Percentiles rank a stretch among this genome's conserved stretches.
Evolutionary conservation across 2,329 filamentous ascomycete species (phyloP).

Genomic region (Blastomyces gilchristii): DNA sequence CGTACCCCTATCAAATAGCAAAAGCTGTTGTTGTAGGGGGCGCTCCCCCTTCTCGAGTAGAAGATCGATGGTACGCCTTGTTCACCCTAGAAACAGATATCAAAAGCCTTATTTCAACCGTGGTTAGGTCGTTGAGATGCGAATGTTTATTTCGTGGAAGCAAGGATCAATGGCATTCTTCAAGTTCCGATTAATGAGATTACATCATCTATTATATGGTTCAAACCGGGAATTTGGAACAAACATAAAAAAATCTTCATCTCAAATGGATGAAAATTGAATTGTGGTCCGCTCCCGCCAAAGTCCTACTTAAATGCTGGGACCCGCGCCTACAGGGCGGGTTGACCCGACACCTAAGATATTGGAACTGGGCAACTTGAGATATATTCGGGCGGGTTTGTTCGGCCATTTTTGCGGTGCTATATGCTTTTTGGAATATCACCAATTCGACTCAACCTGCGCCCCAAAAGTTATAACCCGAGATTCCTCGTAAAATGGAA

Average conservation of each 20-base stretch:
- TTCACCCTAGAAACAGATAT: neutral
- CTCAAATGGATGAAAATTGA: neutral
- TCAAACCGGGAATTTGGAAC: neutral
- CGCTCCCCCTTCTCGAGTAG: neutral
- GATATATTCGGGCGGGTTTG: neutral
- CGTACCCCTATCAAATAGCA: neutral
- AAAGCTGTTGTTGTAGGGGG: no score
- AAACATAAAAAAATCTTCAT: neutral
- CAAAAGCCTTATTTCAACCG: neutral
- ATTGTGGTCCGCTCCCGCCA: neutral
- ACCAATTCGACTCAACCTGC: neutral
- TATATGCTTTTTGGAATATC: neutral
- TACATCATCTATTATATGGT: neutral
- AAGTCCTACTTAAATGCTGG: neutral
- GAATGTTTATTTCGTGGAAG: neutral
- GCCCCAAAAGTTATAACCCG: neutral
- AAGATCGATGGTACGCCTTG: neutral
- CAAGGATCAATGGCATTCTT: neutral
- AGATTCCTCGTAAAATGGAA: neutral
- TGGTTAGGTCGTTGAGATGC: neutral
- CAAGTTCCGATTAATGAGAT: neutral
- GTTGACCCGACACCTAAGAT: neutral
- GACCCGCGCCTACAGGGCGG: neutral
- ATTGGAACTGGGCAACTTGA: neutral
- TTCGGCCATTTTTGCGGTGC: neutral